Evolutionary conservation across 1,284 basidiomycete genomes (phyloP).

Genomic region (Trichosporon faecale): DNA sequence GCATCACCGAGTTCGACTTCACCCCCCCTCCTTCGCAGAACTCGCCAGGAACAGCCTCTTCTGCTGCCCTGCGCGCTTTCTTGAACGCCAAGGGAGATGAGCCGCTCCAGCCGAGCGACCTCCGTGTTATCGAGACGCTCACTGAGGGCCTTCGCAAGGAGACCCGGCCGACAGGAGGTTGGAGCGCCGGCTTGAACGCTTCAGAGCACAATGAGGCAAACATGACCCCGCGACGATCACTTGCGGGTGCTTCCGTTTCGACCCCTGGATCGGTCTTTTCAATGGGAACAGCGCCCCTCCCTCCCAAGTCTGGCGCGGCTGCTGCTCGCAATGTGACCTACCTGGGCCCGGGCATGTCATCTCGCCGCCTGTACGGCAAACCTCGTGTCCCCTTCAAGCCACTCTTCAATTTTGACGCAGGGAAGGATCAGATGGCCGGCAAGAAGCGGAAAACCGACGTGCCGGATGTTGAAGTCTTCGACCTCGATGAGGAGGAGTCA

Average conservation of each 20-base stretch:
- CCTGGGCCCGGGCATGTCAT: slow-evolving; percentile 45
- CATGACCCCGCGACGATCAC: neutral
- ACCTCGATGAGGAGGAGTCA: neutral
- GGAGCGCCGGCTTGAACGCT: slow-evolving; percentile 28
- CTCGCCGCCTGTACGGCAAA: slow-evolving; percentile 30
- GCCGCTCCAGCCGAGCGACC: slow-evolving; percentile 32
- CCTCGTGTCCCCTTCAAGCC: slow-evolving; percentile 22
- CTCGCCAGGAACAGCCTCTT: slow-evolving; percentile 14
- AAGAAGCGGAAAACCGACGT: slow-evolving; percentile 28
- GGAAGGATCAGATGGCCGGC: slow-evolving; percentile 18
- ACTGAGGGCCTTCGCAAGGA: slow-evolving; percentile 34
- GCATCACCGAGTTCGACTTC: neutral
- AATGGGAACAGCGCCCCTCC: slow-evolving; percentile 15
- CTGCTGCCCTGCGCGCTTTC: slow-evolving; percentile 36
- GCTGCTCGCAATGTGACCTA: slow-evolving; percentile 26
- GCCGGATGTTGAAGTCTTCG: slow-evolving; percentile 18
- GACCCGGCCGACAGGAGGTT: slow-evolving; percentile 19
- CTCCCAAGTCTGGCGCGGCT: neutral
- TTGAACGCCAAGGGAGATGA: slow-evolving; percentile 37
- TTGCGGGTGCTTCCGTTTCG: neutral
- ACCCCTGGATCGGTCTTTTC: slow-evolving; percentile 27
- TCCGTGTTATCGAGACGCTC: slow-evolving; percentile 37
- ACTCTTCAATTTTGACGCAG: slow-evolving; percentile 20
- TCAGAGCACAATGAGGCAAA: neutral
- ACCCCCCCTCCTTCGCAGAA: slow-evolving; percentile 7